These are phyloP conservation scores for Priceomyces medius DNA, from an alignment of 805 yeast species.

Conservation along the genomic window DNA sequence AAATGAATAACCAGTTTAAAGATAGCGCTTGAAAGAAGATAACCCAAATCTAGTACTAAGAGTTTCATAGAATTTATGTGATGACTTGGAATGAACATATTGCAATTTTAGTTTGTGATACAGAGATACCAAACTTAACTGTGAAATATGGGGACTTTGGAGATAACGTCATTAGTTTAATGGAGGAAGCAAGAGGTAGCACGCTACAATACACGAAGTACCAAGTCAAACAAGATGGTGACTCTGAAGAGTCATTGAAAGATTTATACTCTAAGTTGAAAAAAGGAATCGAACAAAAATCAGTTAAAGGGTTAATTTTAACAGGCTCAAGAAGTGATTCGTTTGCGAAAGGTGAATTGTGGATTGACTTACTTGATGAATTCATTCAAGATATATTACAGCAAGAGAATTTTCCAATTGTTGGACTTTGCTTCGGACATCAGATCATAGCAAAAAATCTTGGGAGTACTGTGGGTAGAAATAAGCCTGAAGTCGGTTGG, in stretches of 20 bases:
- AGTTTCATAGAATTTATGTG: not conserved
- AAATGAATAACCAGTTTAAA: not conserved
- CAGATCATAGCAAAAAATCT: slow-evolving; percentile 69
- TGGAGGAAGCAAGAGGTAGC: slow-evolving; percentile 17
- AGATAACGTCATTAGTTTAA: slow-evolving; percentile 39
- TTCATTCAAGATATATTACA: slow-evolving; percentile 26
- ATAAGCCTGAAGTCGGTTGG: slow-evolving; percentile 56
- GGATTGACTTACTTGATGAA: slow-evolving; percentile 42
- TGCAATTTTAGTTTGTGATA: slow-evolving; percentile 43
- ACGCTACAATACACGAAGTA: slow-evolving; percentile 30
- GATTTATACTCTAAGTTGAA: slow-evolving; percentile 18
- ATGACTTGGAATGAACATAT: slow-evolving; percentile 20
- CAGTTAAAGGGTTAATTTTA: slow-evolving; percentile 43
- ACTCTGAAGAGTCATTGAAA: slow-evolving; percentile 12
- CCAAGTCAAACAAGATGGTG: slow-evolving; percentile 19
- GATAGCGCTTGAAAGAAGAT: no score
- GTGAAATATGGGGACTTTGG: slow-evolving; percentile 53
- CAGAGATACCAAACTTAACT: slow-evolving; percentile 27
- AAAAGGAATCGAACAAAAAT: slow-evolving; percentile 22
- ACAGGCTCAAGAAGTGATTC: slow-evolving; percentile 56
- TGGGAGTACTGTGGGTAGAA: slow-evolving; percentile 58
- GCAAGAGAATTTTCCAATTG: slow-evolving; percentile 36
- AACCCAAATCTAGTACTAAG: no score
- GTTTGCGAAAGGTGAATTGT: slow-evolving; percentile 34
- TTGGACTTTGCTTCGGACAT: slow-evolving; percentile 87